Evolutionary conservation across 805 yeast genomes (phyloP), one percentile per base, ranked within the genome.

Genomic region (Jamesozyma hellenica): DNA sequence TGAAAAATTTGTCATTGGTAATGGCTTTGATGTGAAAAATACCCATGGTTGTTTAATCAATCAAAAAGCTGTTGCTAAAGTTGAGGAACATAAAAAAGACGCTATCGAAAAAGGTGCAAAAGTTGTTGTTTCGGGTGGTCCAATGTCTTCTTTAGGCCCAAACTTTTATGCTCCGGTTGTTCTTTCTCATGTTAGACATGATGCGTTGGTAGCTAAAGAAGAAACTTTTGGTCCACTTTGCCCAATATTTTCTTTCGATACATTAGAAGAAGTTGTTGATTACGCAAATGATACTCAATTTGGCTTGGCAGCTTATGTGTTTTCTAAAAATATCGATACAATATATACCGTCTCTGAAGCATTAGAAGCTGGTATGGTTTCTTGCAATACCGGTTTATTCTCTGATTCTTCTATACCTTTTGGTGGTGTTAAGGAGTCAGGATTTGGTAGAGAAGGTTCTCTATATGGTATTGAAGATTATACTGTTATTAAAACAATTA

Each of bases 381-480:
- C 77, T 32, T 75, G 76, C 34, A 77, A 77, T 58, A 71, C 75
- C 8, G 79, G 79, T 39, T 49, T 72, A 3, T 72, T 74, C 54
- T 69, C 78, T 5, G 79, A 74, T 45, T 67, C 71, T 26, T 62
- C 79, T 4, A 51, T 76, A 35, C 82, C 82, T 45, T 71, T 71
- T 43, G 76, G 85, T 27, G 85, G 85, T 40, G 65, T 78, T 35
- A 75, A 75, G 48, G 75, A 75, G 50, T 72, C 80, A 19, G 85
- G 85, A 0, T 77, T 75, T 53, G 85, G 85, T 27, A 71, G 83
- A 58, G 85, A 79, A 57, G 83, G 83, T 14, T 72, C 80, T 1
- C 57, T 70, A 40, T 68, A 68, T 49, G 85, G 84, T 28, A 56
- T 79, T 44, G 81, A 75, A 27, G 83, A 77, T 54, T 76, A 75